These are phyloP conservation scores for Paramecium octaurelia DNA, from an alignment of 73 alveolate species.

Conservation along the genomic window DNA sequence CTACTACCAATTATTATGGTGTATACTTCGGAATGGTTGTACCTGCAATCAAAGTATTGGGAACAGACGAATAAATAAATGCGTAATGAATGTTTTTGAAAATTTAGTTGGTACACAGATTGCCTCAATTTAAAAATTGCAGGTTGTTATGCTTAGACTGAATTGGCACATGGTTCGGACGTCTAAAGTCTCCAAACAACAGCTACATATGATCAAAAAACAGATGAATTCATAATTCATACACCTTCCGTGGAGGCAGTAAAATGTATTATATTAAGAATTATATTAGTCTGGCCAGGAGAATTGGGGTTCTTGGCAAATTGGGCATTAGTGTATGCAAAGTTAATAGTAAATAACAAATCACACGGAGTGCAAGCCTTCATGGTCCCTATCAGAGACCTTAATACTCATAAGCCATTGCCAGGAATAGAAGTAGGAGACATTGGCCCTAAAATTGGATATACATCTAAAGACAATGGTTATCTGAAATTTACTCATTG, in stretches of 20 bases:
- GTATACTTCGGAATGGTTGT: conserved; percentile 51
- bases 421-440: conserved; percentile 64
- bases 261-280: background rate
- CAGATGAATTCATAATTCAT: conserved; percentile 46
- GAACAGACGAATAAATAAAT: conserved; percentile 41
- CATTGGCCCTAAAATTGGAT: conserved; percentile 62
- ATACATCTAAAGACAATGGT: conserved; percentile 51
- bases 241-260: conserved; percentile 42
- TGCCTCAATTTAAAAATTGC: conserved; percentile 42
- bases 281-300: conserved; percentile 53
- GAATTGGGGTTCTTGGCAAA: conserved; percentile 53
- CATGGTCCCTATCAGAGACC: conserved; percentile 72
- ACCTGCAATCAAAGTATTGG: conserved; percentile 47
- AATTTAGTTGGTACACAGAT: background rate
- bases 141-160: conserved; percentile 84
- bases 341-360: conserved; percentile 67
- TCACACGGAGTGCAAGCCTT: conserved; percentile 75
- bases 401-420: conserved; percentile 69
- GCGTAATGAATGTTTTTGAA: background rate
- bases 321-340: conserved; percentile 59
- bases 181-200: conserved; percentile 72
- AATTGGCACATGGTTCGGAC: conserved; percentile 86
- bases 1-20: conserved; percentile 24
- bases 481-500: conserved; percentile 37
- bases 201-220: conserved; percentile 51